These are phyloP conservation scores for Phaeotremella skinneri DNA, from an alignment of 768 basidiomycete genomes.

Conservation along the genomic window DNA sequence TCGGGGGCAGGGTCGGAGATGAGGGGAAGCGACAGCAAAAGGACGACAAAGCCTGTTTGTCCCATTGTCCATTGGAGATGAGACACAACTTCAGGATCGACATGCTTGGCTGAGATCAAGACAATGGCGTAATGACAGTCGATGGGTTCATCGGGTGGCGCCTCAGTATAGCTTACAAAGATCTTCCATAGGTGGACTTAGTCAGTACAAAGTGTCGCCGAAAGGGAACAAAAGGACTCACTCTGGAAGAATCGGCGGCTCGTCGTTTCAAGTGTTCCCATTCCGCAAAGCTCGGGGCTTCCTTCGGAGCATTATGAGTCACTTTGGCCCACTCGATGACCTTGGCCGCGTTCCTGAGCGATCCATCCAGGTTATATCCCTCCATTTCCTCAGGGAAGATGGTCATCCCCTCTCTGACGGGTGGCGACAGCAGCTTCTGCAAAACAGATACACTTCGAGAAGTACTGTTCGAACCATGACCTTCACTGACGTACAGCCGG, in stretches of 20 bases:
- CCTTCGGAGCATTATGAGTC: neutral
- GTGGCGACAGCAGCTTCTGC: neutral
- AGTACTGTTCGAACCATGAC: neutral
- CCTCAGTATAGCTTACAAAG: slow-evolving; percentile 18
- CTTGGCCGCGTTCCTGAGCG: slow-evolving; percentile 11
- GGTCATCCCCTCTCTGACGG: neutral
- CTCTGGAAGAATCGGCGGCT: slow-evolving; percentile 1
- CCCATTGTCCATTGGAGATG: slow-evolving; percentile 6
- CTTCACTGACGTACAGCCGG: neutral
- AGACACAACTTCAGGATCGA: slow-evolving; percentile 1
- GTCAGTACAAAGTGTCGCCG: slow-evolving; percentile 3
- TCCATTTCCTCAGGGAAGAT: slow-evolving; percentile 12
- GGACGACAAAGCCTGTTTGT: slow-evolving; percentile 6
- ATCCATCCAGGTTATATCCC: slow-evolving; percentile 8
- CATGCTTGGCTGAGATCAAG: neutral
- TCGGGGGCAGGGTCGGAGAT: slow-evolving; percentile 1
- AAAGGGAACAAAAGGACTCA: neutral
- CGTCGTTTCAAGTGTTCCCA: slow-evolving; percentile 11
- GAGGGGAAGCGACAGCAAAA: slow-evolving; percentile 15
- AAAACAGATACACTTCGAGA: slow-evolving; percentile 1
- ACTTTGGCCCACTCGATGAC: slow-evolving; percentile 23
- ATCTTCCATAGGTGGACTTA: slow-evolving; percentile 10
- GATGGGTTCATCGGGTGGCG: neutral
- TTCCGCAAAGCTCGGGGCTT: neutral
- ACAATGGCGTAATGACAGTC: slow-evolving; percentile 20